Evolutionary conservation across 352 stramenopile species (phyloP), one percentile per base, ranked within the genome.

Genomic region (Globisporangium middletonii): DNA sequence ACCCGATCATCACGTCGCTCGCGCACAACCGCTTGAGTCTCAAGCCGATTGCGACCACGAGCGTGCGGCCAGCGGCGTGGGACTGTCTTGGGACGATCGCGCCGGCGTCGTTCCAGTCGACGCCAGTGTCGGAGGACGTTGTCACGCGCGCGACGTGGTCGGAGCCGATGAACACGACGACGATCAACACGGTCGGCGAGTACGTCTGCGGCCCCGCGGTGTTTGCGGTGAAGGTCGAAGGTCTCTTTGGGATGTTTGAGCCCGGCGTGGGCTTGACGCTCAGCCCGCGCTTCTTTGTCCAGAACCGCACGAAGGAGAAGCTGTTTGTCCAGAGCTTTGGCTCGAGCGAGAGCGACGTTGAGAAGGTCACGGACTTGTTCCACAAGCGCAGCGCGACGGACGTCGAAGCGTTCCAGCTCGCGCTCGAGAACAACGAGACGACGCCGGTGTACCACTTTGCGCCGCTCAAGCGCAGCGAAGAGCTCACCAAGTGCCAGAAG

Each of bases 111-210:
- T 90, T 77, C 61, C 69, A 70, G 11, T 27, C 60, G 28, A 80
- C 77, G 35, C 26, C 70, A 19, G 59, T 92, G 11, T 81, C 72
- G 4, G 74, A 89, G n/a, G 76, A 89, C 46, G 68, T 80, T 3
- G 59, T 87, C n/a, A 68, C 83, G 55, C 69, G 71, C n/a, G 75
- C 71, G 8, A 60, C 71, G n/a, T 95, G 83, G 83, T 91, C 81
- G 0, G 81, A 93, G 55, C 76, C 79, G 1, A 81, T 93, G 63
- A 95, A 95, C 60, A 86, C 78, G 46, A 88, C 85, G 11, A 84
- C 85, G 0, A 83, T 95, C n/a, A 92, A 93, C 50, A 95, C 85
- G 8, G 79, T 85, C 38, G 85, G 85, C 44, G 85, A 95, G 62
- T 70, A 79, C 4, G 77, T 83, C 18, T 90, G 79, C 41, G 80